Percentiles rank a stretch among this genome's conserved stretches.
Conservation (phyloP, 331 rosid species). For the Acacia pycnantha region DNA sequence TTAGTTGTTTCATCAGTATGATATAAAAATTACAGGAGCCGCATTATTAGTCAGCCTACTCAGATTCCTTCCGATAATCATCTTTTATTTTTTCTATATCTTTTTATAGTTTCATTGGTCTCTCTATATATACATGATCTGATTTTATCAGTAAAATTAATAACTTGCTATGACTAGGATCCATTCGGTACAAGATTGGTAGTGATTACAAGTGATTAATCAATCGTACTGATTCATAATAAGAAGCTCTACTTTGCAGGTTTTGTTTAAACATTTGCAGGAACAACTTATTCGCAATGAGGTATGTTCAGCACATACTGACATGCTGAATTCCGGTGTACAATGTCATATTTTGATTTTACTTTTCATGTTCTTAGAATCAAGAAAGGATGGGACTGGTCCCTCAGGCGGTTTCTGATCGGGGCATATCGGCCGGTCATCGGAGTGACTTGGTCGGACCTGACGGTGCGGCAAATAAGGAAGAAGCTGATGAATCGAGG, state of each 20-base stretch:
- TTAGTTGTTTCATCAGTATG: neutral
- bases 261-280: constrained; percentile 89
- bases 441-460: constrained; percentile 45
- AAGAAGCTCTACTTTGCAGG: constrained; percentile 59
- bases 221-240: constrained; percentile 8
- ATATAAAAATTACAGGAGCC: neutral
- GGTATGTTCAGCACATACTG: constrained; percentile 50
- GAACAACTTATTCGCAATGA: constrained; percentile 88
- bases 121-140: neutral
- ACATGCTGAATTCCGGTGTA: constrained; percentile 18
- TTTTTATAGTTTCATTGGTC: neutral
- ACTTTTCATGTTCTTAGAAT: constrained; percentile 39
- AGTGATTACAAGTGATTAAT: neutral
- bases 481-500: constrained; percentile 61
- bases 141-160: neutral
- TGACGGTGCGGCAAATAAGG: constrained; percentile 36
- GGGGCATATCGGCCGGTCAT: constrained; percentile 56
- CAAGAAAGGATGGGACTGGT: constrained; percentile 80
- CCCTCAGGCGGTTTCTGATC: constrained; percentile 65
- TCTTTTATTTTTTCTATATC: neutral
- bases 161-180: neutral
- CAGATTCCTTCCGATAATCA: neutral
- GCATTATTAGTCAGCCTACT: neutral
- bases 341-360: constrained; percentile 8
- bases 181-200: neutral